Conservation (phyloP, 164 flowering plant genomes). For the Sedum album region DNA sequence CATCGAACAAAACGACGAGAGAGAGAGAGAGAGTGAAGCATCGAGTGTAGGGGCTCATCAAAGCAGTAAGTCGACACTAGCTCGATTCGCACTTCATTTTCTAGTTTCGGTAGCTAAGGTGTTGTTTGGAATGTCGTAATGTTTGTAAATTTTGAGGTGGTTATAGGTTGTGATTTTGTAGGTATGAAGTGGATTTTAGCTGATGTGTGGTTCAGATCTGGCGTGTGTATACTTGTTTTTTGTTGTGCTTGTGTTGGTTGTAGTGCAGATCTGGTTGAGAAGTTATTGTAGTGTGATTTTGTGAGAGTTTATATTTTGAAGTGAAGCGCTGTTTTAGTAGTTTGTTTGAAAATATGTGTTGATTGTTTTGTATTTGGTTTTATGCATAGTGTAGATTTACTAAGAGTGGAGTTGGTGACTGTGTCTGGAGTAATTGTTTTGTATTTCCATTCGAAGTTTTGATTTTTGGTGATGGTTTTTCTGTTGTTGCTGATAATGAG, state of each 20-base stretch:
- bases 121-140: not conserved
- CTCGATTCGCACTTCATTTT: not conserved
- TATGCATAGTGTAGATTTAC: not conserved
- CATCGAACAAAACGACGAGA: not conserved
- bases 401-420: not conserved
- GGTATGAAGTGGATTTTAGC: not conserved
- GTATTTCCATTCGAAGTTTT: not conserved
- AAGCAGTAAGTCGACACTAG: not conserved
- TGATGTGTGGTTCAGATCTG: slow-evolving; percentile 4
- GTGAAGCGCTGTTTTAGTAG: too few species aligned
- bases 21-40: not conserved
- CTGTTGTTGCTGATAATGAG: not conserved
- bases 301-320: too few species aligned
- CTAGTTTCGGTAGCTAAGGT: not conserved
- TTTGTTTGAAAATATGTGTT: not conserved
- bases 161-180: not conserved
- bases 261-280: not conserved
- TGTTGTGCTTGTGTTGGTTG: not conserved
- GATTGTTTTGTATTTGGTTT: not conserved
- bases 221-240: not conserved
- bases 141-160: not conserved
- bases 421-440: not conserved
- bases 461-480: not conserved
- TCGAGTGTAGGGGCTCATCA: not conserved
- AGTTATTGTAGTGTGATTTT: not conserved